phyloP scores from a whole-genome alignment of 179 eudicot genomes.

The Beta macrorhiza region DNA sequence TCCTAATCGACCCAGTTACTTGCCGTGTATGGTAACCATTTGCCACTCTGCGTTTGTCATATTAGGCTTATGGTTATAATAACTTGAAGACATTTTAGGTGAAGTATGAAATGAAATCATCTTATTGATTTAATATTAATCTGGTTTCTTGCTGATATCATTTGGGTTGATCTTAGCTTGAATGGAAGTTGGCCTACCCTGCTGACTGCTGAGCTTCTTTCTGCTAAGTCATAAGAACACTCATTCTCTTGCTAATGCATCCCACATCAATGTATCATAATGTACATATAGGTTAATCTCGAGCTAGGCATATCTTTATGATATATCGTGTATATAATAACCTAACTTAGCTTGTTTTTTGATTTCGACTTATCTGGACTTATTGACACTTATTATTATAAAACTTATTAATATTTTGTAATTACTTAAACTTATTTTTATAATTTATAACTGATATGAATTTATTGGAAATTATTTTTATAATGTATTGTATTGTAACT shows the following conservation, averaged over 20 bases:
- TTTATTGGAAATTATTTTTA: too few relatives aligned
- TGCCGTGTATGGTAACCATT: conserved; percentile 12
- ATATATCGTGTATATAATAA: too few relatives aligned
- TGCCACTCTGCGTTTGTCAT: neutral
- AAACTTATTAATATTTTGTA: too few relatives aligned
- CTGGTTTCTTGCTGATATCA: neutral
- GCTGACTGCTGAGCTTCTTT: conserved; percentile 9
- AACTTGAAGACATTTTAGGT: neutral
- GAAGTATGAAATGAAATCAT: neutral
- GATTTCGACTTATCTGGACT: too few relatives aligned
- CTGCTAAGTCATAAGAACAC: conserved; percentile 2
- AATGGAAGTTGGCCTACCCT: neutral
- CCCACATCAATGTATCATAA: neutral
- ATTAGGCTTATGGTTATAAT: neutral
- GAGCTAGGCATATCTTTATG: too few relatives aligned
- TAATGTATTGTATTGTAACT: too few relatives aligned
- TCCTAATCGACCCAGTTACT: neutral
- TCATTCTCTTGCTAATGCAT: neutral
- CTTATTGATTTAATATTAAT: neutral
- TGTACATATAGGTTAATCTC: neutral
- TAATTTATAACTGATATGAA: too few relatives aligned
- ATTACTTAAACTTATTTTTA: too few relatives aligned
- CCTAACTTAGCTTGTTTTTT: too few relatives aligned
- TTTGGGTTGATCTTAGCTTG: neutral
- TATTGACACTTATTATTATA: too few relatives aligned